Evolutionary conservation across 2,329 filamentous ascomycete species (phyloP), one percentile per base, ranked within the genome.

Genomic region (Madurella fahalii): DNA sequence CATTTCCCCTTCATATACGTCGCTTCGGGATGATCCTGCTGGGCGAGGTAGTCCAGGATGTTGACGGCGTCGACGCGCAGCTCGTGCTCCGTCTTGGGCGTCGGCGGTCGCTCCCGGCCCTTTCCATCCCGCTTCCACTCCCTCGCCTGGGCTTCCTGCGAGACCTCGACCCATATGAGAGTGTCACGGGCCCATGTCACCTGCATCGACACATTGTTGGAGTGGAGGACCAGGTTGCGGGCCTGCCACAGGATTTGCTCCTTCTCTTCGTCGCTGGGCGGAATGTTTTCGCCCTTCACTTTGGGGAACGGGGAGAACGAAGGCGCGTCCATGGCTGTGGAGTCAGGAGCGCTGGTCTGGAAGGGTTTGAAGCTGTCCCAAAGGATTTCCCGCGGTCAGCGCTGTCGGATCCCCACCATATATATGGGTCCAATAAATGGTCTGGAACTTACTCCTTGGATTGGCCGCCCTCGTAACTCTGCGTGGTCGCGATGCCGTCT

Each of bases 121-220:
- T 66, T 73, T 67, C 57, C 68, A n/a, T 58, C 67, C 51, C 56
- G 71, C 67, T 65, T 68, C 60, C 71, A 69, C 42, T 92, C 81
- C 54, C 90, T 84, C 56, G 84, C 76, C 64, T 87, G 84, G 57
- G 92, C 86, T 64, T 95, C 86, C 66, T 86, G 82, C 47, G 89
- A 83, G 54, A 91, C 86, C 66, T 96, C 93, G 32, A 93, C 90
- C 77, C 91, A 96, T 50, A 86, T 84, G 56, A 99, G 79, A 43
- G 91, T 87, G 72, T 97, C 94, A 67, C 95, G 89, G 40, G 94
- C 93, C 94, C 94, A 99, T 57, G 90, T 90, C 65, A 99, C 81
- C 75, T 99, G 94, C 84, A 95, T 95, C 63, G 95, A 87, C 47
- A 95, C 90, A 69, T 99, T 92, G 66, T 95, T 95, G 45, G 91